These are phyloP conservation scores for Entomortierella chlamydospora DNA, from an alignment of 192 early-diverging fungal species.

Conservation along the genomic window DNA sequence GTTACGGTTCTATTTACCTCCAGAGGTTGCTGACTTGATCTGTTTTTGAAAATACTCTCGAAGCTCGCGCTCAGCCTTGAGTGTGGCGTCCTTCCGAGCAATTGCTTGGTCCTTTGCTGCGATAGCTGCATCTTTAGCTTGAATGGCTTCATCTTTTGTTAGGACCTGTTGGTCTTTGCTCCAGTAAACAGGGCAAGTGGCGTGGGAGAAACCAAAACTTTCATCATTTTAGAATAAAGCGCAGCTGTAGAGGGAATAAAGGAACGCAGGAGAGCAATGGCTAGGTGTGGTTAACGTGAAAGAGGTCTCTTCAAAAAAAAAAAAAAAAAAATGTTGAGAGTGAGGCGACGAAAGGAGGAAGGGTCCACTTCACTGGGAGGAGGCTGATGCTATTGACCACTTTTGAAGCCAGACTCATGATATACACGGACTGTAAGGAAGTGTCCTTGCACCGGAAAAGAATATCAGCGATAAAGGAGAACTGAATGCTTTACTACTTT, in stretches of 20 bases:
- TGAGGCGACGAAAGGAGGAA: no score
- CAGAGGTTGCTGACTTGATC: conserved; percentile 25
- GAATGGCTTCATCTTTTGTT: conserved; percentile 42
- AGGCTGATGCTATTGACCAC: no score
- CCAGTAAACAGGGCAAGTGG: conserved; percentile 13
- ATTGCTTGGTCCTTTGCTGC: conserved; percentile 27
- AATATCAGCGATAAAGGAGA: no score
- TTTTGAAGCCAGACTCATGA: no score
- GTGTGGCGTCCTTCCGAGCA: conserved; percentile 37
- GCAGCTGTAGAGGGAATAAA: background rate
- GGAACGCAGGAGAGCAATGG: background rate
- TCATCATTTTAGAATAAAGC: conserved; percentile 1
- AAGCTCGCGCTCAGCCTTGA: conserved; percentile 25
- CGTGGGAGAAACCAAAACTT: background rate
- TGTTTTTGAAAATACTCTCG: conserved; percentile 37
- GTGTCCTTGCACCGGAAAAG: no score
- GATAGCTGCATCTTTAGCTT: conserved; percentile 31
- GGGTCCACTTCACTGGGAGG: no score
- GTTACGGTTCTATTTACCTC: no score
- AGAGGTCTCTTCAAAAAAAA: no score
- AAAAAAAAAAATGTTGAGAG: no score
- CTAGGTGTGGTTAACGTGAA: background rate
- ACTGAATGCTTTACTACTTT: no score
- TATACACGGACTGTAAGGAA: no score
- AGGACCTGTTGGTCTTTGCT: conserved; percentile 42